Conservation (phyloP, 1,284 basidiomycete genomes). For the Malassezia brasiliensis region DNA sequence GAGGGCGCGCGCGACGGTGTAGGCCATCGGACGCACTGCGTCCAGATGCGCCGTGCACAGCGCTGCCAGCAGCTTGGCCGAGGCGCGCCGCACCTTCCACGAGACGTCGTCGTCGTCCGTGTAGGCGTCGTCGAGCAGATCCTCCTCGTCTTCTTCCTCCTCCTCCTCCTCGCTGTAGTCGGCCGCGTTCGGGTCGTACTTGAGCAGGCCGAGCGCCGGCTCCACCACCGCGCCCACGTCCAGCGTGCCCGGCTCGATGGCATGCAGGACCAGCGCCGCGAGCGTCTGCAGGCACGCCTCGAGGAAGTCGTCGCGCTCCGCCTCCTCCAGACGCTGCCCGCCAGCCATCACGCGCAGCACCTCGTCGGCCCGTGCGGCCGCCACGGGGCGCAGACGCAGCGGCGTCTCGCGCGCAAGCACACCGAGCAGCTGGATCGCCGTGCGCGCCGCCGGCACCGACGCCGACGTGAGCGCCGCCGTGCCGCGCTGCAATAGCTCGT, state of each 20-base stretch:
- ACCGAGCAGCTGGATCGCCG: slow-evolving; percentile 68
- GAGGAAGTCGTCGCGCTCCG: slow-evolving; percentile 61
- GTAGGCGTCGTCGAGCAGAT: slow-evolving; percentile 57
- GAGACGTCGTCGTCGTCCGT: slow-evolving; percentile 98
- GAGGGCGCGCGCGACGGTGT: slow-evolving; percentile 71
- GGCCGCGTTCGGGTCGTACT: slow-evolving; percentile 92
- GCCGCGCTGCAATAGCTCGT: neutral
- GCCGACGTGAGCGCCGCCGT: neutral
- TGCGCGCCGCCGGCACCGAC: slow-evolving; percentile 49
- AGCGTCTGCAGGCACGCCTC: slow-evolving; percentile 56
- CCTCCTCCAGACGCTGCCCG: slow-evolving; percentile 60
- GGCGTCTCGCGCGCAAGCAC: slow-evolving; percentile 51
- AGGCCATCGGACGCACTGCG: slow-evolving; percentile 66
- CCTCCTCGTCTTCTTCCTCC: slow-evolving; percentile 53
- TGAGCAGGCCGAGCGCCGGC: slow-evolving; percentile 66
- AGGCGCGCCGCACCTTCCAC: slow-evolving; percentile 88
- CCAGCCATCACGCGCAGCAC: slow-evolving; percentile 56
- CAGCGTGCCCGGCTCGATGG: slow-evolving; percentile 50
- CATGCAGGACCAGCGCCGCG: slow-evolving; percentile 55
- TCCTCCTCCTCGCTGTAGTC: slow-evolving; percentile 54
- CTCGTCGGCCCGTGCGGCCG: slow-evolving; percentile 38
- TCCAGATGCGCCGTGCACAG: slow-evolving; percentile 81
- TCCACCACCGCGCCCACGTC: slow-evolving; percentile 64
- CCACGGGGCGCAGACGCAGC: slow-evolving; percentile 23
- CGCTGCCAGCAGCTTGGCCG: slow-evolving; percentile 77